Percentiles rank a stretch among this genome's conserved stretches.
Evolutionary conservation across 495 filamentous ascomycete species (phyloP).

Genomic region (Melanomma pulvis-pyrius): DNA sequence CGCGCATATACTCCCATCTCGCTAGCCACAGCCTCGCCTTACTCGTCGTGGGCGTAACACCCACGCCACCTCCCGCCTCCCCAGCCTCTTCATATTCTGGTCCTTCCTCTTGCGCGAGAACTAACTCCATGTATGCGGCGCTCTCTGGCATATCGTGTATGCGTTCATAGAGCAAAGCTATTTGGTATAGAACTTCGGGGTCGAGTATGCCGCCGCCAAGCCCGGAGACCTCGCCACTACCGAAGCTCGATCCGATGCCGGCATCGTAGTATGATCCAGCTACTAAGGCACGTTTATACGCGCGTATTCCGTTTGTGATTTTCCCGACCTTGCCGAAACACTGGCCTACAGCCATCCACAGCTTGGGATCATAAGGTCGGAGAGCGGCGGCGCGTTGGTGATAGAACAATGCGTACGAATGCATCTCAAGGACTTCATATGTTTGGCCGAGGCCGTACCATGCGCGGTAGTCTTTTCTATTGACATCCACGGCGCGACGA

Average conservation of each 20-base stretch:
- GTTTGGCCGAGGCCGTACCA: conserved; percentile 98
- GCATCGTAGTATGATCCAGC: conserved; percentile 80
- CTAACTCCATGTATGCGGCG: conserved; percentile 91
- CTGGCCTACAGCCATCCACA: conserved; percentile 95
- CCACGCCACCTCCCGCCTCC: conserved; percentile 46
- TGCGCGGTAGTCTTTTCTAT: conserved; percentile 94
- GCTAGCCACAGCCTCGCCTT: conserved; percentile 96
- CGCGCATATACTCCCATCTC: conserved; percentile 71
- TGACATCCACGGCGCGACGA: conserved; percentile 92
- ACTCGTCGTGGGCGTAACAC: conserved; percentile 84
- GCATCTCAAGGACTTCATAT: conserved; percentile 97
- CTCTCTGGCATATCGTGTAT: conserved; percentile 75
- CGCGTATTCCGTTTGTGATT: conserved; percentile 84
- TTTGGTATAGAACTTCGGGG: conserved; percentile 85
- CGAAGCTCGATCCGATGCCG: conserved; percentile 47
- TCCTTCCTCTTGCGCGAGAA: conserved; percentile 83
- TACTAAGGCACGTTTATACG: conserved; percentile 85
- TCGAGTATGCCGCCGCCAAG: conserved; percentile 66
- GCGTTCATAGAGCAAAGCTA: conserved; percentile 85
- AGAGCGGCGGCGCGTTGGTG: conserved; percentile 93
- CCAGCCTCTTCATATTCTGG: conserved; percentile 55
- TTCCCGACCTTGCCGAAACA: conserved; percentile 88
- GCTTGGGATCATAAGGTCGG: conserved; percentile 89
- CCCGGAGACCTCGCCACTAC: conserved; percentile 33
- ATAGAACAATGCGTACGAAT: conserved; percentile 94